Evolutionary conservation across 2,329 filamentous ascomycete genomes (phyloP).

Genomic region (Cercospora sp.): DNA sequence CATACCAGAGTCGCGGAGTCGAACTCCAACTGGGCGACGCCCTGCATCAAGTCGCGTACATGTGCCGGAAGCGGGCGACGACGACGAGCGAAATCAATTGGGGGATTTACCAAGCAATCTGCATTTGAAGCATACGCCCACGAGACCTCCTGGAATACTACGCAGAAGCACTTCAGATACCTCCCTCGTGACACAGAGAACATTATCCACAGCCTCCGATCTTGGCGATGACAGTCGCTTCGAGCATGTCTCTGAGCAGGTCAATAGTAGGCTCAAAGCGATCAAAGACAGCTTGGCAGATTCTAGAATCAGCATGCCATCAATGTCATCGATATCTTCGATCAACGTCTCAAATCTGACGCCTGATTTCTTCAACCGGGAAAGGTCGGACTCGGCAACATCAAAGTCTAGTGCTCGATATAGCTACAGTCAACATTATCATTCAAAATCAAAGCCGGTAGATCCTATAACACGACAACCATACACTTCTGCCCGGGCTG

Average conservation of each 20-base stretch:
- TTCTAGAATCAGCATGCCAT: constrained; percentile 67
- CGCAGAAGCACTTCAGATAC: constrained; percentile 72
- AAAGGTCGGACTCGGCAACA: constrained; percentile 29
- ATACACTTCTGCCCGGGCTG: constrained; percentile 30
- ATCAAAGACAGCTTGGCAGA: constrained; percentile 86
- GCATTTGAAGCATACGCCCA: constrained; percentile 24
- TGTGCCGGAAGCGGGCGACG: constrained; percentile 9
- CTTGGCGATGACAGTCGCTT: constrained; percentile 82
- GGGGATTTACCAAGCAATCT: constrained; percentile 28
- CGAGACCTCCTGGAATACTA: constrained; percentile 41
- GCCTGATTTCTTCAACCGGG: constrained; percentile 36
- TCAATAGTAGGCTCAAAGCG: constrained; percentile 86
- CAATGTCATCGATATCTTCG: constrained; percentile 54
- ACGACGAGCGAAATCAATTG: constrained; percentile 26
- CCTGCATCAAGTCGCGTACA: background rate
- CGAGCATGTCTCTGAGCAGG: constrained; percentile 75
- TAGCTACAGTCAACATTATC: constrained; percentile 7
- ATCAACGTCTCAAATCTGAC: constrained; percentile 33
- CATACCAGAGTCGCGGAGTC: background rate
- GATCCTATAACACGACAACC: constrained; percentile 34
- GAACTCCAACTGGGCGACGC: constrained; percentile 1
- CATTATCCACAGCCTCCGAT: constrained; percentile 75
- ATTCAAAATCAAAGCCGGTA: constrained; percentile 22
- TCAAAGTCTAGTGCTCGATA: constrained; percentile 13
- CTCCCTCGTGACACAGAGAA: constrained; percentile 71